Evolutionary conservation across 441 rosid genomes (phyloP).

Genomic region (Biscutella laevigata): DNA sequence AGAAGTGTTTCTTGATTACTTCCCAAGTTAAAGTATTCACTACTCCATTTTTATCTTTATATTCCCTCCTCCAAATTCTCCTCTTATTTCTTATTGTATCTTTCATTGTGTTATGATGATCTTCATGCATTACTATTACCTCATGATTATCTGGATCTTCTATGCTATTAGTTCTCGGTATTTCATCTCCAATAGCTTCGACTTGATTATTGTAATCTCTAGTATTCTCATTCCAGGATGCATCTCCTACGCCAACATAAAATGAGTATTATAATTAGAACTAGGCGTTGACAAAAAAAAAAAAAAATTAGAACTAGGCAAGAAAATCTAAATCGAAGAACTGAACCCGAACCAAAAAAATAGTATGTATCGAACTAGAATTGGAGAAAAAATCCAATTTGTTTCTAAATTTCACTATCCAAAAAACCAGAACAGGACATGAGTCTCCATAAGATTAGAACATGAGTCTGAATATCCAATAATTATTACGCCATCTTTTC

Average conservation of each 20-base stretch:
- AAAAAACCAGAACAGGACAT: too few relatives aligned
- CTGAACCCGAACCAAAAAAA: too few relatives aligned
- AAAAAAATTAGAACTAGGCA: too few relatives aligned
- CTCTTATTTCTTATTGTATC: constrained; percentile 1
- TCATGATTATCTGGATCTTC: not conserved
- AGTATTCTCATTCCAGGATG: constrained; percentile 4
- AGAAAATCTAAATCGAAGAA: too few relatives aligned
- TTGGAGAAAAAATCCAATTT: too few relatives aligned
- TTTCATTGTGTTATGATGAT: not conserved
- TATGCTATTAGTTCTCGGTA: not conserved
- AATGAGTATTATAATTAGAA: not conserved
- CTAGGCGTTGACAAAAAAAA: too few relatives aligned
- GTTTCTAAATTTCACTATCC: too few relatives aligned
- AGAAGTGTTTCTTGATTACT: constrained; percentile 33
- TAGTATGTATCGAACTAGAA: too few relatives aligned
- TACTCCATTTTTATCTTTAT: constrained; percentile 15
- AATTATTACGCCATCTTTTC: too few relatives aligned
- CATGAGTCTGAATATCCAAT: too few relatives aligned
- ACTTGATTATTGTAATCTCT: not conserved
- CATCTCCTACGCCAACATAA: constrained; percentile 9
- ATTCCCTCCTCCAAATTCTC: too few relatives aligned
- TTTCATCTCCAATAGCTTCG: not conserved
- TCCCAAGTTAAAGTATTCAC: constrained; percentile 25
- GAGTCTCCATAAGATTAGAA: too few relatives aligned
- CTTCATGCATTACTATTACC: not conserved